These are phyloP conservation scores for Pulicaria dysenterica DNA, from an alignment of 129 eudicot genomes.

Conservation along the genomic window DNA sequence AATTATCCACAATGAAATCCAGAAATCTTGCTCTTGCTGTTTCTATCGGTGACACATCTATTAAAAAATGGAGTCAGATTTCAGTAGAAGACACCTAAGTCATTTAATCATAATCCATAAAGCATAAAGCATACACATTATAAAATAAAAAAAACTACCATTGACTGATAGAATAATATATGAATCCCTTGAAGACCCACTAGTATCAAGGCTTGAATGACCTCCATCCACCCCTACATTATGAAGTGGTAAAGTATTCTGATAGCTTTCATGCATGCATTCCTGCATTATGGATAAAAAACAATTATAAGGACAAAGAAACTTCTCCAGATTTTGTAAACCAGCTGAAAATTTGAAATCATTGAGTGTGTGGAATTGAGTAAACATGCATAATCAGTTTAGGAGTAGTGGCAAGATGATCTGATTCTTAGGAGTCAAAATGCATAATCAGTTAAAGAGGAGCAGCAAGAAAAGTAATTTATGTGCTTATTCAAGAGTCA, in stretches of 20 bases:
- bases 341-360: neutral
- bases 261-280: constrained; percentile 81
- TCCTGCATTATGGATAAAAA: constrained; percentile 52
- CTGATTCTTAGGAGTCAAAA: constrained; percentile 1
- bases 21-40: constrained; percentile 81
- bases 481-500: neutral
- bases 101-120: neutral
- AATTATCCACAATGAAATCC: constrained; percentile 81
- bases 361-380: neutral
- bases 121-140: constrained; percentile 9
- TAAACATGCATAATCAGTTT: neutral
- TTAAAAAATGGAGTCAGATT: constrained; percentile 3
- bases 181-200: constrained; percentile 59
- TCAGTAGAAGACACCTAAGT: constrained; percentile 7
- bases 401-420: neutral
- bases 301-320: neutral
- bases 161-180: constrained; percentile 52
- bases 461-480: neutral
- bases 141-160: constrained; percentile 42
- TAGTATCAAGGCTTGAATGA: constrained; percentile 74
- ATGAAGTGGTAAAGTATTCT: constrained; percentile 65
- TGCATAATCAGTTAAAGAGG: neutral
- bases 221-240: constrained; percentile 81
- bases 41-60: constrained; percentile 88
- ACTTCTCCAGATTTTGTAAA: neutral